A percentile compares a stretch with the other conserved stretches of the same genome.
Evolutionary conservation across 1,139 yeast genomes (phyloP).

Genomic region (Geotrichum histeridarum): DNA sequence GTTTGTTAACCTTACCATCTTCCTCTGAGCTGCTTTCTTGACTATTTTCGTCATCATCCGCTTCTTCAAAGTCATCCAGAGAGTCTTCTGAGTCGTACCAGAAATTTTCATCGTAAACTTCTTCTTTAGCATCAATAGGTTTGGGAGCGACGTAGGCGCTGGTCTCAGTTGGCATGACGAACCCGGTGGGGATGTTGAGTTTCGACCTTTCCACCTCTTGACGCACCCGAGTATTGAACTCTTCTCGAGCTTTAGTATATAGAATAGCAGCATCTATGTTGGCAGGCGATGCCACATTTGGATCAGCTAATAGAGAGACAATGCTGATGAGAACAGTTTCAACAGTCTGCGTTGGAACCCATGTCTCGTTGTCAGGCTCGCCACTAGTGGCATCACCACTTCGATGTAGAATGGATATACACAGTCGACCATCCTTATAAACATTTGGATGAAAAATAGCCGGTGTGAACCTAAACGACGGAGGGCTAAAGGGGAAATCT

Average conservation of each 20-base stretch:
- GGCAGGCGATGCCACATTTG: conserved; percentile 88
- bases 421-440: conserved; percentile 84
- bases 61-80: conserved; percentile 43
- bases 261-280: conserved; percentile 93
- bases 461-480: conserved; percentile 85
- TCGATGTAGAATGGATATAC: conserved; percentile 87
- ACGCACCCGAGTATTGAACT: conserved; percentile 69
- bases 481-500: conserved; percentile 89
- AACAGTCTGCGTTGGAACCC: conserved; percentile 96
- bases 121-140: conserved; percentile 46
- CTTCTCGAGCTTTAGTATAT: conserved; percentile 77
- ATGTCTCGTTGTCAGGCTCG: conserved; percentile 76
- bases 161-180: conserved; percentile 67
- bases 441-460: conserved; percentile 94
- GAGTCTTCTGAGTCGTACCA: conserved; percentile 77
- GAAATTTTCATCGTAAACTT: conserved; percentile 74
- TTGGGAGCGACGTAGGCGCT: conserved; percentile 54
- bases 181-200: conserved; percentile 79
- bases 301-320: conserved; percentile 84
- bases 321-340: conserved; percentile 86
- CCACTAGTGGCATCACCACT: conserved; percentile 85
- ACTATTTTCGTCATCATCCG: conserved; percentile 29
- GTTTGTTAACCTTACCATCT: background rate
- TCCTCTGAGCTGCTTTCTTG: background rate
- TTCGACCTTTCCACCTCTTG: conserved; percentile 81